Evolutionary conservation across 2,329 filamentous ascomycete species (phyloP).

Genomic region (Pseudogymnoascus sp.): DNA sequence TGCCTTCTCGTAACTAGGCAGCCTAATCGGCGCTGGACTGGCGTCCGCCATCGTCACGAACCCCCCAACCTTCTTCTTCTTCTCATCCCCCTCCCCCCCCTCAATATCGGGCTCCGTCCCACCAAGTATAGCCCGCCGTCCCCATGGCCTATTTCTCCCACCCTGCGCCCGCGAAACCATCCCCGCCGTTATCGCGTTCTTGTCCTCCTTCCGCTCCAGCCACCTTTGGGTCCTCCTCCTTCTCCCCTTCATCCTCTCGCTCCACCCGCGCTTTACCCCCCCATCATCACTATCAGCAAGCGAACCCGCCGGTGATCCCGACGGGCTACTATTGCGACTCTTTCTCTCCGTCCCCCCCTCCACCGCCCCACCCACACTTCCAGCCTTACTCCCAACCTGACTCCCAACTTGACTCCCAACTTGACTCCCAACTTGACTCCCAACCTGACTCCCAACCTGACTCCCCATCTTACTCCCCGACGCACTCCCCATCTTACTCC

Average conservation of each 20-base stretch:
- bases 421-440: background rate
- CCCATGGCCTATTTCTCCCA: background rate
- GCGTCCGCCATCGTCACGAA: background rate
- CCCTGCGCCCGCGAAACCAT: background rate
- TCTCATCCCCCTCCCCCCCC: background rate
- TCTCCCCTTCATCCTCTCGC: background rate
- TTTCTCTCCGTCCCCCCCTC: background rate
- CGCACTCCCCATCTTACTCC: background rate
- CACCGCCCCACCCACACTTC: background rate
- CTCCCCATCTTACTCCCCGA: background rate
- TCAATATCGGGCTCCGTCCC: background rate
- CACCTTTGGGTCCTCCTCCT: background rate
- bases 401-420: background rate
- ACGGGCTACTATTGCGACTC: background rate
- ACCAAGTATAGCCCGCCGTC: background rate
- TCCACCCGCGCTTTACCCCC: background rate
- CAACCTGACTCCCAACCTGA: background rate
- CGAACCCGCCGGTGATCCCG: background rate
- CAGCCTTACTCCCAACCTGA: background rate
- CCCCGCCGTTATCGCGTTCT: background rate
- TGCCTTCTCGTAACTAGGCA: background rate
- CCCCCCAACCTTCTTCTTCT: background rate
- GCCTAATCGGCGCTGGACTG: background rate
- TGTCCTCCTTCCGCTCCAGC: background rate
- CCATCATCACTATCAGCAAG: background rate